Percentiles rank a stretch among this genome's conserved stretches.
phyloP scores from a whole-genome alignment of 108 stramenopile species.

The Fragilariopsis cylindrus region DNA sequence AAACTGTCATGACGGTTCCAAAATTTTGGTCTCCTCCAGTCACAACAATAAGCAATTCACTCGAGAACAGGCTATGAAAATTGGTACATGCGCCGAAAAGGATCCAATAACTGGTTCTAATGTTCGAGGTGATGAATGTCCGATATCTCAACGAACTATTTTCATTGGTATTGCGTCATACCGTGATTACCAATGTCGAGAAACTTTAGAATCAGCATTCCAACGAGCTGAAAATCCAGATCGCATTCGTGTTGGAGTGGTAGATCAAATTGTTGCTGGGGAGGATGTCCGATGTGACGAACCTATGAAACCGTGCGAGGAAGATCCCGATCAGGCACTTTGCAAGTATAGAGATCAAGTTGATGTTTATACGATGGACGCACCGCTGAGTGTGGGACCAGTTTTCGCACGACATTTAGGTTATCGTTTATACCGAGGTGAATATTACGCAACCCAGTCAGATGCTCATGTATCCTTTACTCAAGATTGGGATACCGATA shows the following conservation, averaged over 20 bases:
- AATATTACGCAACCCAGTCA: slow-evolving; percentile 94
- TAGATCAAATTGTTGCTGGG: slow-evolving; percentile 81
- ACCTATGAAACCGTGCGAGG: slow-evolving; percentile 69
- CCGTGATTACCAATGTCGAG: slow-evolving; percentile 77
- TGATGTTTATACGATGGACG: slow-evolving; percentile 83
- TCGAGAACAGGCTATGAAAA: slow-evolving; percentile 65
- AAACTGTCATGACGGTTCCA: slow-evolving; percentile 63
- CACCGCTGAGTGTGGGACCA: slow-evolving; percentile 82
- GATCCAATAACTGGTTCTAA: slow-evolving; percentile 56
- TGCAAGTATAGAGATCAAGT: slow-evolving; percentile 73
- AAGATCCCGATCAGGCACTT: slow-evolving; percentile 59
- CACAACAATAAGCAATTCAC: slow-evolving; percentile 67
- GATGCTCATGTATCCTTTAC: slow-evolving; percentile 96
- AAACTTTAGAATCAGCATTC: slow-evolving; percentile 73
- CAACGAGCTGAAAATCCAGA: slow-evolving; percentile 57
- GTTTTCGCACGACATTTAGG: slow-evolving; percentile 91
- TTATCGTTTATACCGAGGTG: slow-evolving; percentile 85
- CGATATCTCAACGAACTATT: slow-evolving; percentile 65
- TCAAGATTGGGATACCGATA: slow-evolving; percentile 86
- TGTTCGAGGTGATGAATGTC: slow-evolving; percentile 70
- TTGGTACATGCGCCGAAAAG: slow-evolving; percentile 69
- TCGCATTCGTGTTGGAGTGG: slow-evolving; percentile 71
- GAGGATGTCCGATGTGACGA: slow-evolving; percentile 77
- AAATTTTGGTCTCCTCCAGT: slow-evolving; percentile 68
- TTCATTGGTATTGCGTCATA: slow-evolving; percentile 83